Conservation (phyloP, 768 basidiomycete genomes). For the Exidia glandulosa region DNA sequence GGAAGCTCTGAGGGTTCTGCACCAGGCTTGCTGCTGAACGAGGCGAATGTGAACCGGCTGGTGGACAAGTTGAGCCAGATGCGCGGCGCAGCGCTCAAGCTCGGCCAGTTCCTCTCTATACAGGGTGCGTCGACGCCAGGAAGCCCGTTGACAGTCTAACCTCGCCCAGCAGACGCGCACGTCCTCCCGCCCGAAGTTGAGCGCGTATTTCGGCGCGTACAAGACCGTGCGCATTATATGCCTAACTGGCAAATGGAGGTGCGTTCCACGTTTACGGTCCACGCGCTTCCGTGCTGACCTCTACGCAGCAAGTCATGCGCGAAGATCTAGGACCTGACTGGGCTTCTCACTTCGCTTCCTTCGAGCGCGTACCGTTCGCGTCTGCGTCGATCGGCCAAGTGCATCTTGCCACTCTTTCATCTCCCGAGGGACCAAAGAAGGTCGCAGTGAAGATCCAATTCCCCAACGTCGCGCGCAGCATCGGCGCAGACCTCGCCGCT, state of each 20-base stretch:
- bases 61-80: slow-evolving; percentile 91
- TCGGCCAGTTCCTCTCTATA: slow-evolving; percentile 96
- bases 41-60: slow-evolving; percentile 80
- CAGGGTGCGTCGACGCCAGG: slow-evolving; percentile 43
- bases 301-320: slow-evolving; percentile 51
- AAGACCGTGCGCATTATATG: slow-evolving; percentile 97
- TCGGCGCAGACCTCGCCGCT: slow-evolving; percentile 79
- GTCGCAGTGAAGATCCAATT: slow-evolving; percentile 92
- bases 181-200: slow-evolving; percentile 81
- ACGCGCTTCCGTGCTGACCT: not conserved
- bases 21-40: slow-evolving; percentile 71
- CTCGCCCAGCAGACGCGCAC: slow-evolving; percentile 59
- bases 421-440: slow-evolving; percentile 37
- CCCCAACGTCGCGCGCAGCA: slow-evolving; percentile 80
- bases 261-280: slow-evolving; percentile 1
- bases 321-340: slow-evolving; percentile 69
- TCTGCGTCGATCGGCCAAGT: slow-evolving; percentile 98
- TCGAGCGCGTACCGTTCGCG: slow-evolving; percentile 82
- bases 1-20: slow-evolving; percentile 11
- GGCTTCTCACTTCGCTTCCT: slow-evolving; percentile 56
- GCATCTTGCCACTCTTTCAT: slow-evolving; percentile 64
- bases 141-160: not conserved
- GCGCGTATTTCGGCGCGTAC: slow-evolving; percentile 78
- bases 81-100: slow-evolving; percentile 91
- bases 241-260: slow-evolving; percentile 98